Conservation (phyloP, 768 basidiomycete species). For the Calvatia gigantea region DNA sequence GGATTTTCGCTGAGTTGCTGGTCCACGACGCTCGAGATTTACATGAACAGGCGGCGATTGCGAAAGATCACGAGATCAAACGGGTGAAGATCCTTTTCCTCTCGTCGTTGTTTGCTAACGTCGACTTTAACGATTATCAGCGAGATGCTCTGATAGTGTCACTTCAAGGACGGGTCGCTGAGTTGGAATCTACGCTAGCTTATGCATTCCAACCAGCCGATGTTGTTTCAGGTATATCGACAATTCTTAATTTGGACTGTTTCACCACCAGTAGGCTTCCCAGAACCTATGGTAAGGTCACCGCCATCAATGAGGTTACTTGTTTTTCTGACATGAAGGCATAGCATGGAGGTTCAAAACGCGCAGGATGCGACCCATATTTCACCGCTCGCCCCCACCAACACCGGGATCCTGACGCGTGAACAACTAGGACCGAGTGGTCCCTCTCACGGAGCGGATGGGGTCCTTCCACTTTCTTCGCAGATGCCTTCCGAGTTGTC, state of each 20-base stretch:
- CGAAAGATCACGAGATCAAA: slow-evolving; percentile 54
- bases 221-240: slow-evolving; percentile 21
- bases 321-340: neutral
- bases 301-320: neutral
- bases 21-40: slow-evolving; percentile 40
- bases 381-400: neutral
- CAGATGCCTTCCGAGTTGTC: slow-evolving; percentile 10
- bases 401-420: neutral
- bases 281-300: neutral
- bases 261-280: slow-evolving; percentile 36
- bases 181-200: slow-evolving; percentile 45
- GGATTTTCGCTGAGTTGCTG: slow-evolving; percentile 41
- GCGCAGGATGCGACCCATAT: neutral
- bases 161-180: slow-evolving; percentile 39
- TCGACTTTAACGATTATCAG: slow-evolving; percentile 22
- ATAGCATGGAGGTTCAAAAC: too few species aligned
- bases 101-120: slow-evolving; percentile 11
- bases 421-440: neutral
- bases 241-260: slow-evolving; percentile 38
- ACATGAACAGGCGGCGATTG: slow-evolving; percentile 50
- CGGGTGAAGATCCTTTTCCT: slow-evolving; percentile 31
- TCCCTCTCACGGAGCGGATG: neutral
- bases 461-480: neutral
- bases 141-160: slow-evolving; percentile 44
- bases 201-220: slow-evolving; percentile 35